Evolutionary conservation across 331 rosid genomes (phyloP).

Genomic region (Acacia concinna): DNA sequence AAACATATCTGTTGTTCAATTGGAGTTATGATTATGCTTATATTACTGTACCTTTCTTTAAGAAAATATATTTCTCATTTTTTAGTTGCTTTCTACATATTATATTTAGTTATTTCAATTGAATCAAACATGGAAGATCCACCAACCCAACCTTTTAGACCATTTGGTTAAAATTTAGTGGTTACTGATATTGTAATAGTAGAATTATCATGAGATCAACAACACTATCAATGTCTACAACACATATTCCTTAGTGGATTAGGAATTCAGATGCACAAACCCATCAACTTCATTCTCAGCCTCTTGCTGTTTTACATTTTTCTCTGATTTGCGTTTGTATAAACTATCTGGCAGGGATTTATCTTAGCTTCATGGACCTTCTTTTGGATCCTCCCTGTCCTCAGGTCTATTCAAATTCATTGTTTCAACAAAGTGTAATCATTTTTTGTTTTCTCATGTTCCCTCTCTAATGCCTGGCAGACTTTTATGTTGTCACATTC

Average conservation of each 20-base stretch:
- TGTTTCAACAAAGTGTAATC: neutral
- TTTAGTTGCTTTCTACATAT: neutral
- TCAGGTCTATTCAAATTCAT: neutral
- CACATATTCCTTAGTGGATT: neutral
- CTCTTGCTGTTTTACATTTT: neutral
- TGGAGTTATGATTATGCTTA: constrained; percentile 4
- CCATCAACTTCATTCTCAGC: constrained; percentile 9
- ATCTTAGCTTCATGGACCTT: neutral
- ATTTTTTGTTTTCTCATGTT: neutral
- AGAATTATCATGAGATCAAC: neutral
- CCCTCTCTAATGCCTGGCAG: neutral
- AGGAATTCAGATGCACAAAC: constrained; percentile 15
- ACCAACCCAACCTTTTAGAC: neutral
- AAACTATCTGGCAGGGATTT: neutral
- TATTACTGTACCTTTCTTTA: neutral
- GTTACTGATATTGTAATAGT: neutral
- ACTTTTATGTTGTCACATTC: constrained; percentile 4
- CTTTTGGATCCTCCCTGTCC: neutral
- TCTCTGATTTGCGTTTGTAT: neutral
- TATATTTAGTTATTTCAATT: neutral
- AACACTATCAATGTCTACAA: neutral
- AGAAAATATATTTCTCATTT: neutral
- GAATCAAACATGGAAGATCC: neutral
- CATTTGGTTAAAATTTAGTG: neutral
- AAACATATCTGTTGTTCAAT: neutral